phyloP scores from a whole-genome alignment of 139 green algal genomes.

The Marvania coccoides region DNA sequence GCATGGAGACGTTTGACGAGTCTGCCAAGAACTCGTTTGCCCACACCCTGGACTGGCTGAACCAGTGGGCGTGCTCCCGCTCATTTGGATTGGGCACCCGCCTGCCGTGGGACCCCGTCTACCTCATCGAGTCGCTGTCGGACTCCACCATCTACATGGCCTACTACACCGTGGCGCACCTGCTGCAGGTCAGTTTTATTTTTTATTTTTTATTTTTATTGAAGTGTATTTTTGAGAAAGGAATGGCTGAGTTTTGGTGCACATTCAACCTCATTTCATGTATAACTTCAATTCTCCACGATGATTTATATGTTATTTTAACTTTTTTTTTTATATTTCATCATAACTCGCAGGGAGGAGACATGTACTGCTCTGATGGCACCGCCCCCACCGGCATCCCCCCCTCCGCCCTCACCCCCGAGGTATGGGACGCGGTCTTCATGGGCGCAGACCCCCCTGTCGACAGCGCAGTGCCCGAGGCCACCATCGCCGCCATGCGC shows the following conservation, averaged over 20 bases:
- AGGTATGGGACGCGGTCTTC: slow-evolving; percentile 93
- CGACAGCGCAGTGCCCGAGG: slow-evolving; percentile 42
- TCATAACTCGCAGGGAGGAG: slow-evolving; percentile 69
- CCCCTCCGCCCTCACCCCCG: slow-evolving; percentile 74
- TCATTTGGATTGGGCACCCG: slow-evolving; percentile 94
- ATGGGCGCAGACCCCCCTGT: slow-evolving; percentile 47
- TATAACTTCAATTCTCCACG: too few species aligned
- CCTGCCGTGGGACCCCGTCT: slow-evolving; percentile 93
- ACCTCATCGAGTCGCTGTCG: slow-evolving; percentile 95
- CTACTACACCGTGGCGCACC: slow-evolving; percentile 93
- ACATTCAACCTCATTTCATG: not conserved
- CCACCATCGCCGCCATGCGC: slow-evolving; percentile 54
- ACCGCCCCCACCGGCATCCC: slow-evolving; percentile 28
- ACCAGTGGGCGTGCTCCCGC: slow-evolving; percentile 93
- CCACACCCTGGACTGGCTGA: slow-evolving; percentile 87
- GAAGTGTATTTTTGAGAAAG: too few species aligned
- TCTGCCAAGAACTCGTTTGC: slow-evolving; percentile 55
- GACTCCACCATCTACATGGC: slow-evolving; percentile 99
- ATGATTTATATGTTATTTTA: too few species aligned
- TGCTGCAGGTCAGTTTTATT: too few species aligned
- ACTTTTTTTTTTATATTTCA: too few species aligned
- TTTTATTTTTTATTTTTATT: too few species aligned
- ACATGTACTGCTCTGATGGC: slow-evolving; percentile 77
- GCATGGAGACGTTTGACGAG: slow-evolving; percentile 70
- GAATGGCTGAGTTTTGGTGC: too few species aligned